Conservation (phyloP, 169 alveolate species). For the Eimeria maxima region DNA sequence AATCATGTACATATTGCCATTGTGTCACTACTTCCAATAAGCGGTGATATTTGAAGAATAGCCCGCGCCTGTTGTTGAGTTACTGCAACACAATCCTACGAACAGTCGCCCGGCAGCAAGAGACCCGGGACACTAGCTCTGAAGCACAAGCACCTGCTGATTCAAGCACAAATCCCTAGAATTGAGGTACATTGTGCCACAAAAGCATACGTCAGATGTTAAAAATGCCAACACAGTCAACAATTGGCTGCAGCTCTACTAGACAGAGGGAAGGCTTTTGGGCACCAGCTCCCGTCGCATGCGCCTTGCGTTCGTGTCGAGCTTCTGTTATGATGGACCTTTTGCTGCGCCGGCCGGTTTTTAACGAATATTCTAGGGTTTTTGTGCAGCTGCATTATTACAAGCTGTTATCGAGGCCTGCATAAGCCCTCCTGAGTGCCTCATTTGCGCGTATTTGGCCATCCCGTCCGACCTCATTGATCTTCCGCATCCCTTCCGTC, state of each 20-base stretch:
- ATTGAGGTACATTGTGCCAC: neutral
- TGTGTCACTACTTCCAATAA: neutral
- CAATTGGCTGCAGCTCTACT: neutral
- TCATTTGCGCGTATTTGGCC: neutral
- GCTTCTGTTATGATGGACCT: neutral
- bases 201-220: neutral
- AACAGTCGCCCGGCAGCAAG: neutral
- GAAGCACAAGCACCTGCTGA: neutral
- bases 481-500: neutral
- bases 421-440: neutral
- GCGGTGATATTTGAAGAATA: neutral
- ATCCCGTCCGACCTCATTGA: neutral
- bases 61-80: neutral
- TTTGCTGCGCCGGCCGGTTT: neutral
- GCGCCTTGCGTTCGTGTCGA: conserved; percentile 42
- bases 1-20: neutral
- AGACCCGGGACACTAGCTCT: neutral
- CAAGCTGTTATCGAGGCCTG: neutral
- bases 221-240: neutral
- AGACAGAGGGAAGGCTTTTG: conserved; percentile 6
- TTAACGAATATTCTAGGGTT: neutral
- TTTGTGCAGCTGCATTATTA: neutral
- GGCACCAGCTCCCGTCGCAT: conserved; percentile 41
- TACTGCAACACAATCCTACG: neutral
- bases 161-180: neutral